phyloP scores from a whole-genome alignment of 495 filamentous ascomycete genomes.

The Talaromyces thailandensis region DNA sequence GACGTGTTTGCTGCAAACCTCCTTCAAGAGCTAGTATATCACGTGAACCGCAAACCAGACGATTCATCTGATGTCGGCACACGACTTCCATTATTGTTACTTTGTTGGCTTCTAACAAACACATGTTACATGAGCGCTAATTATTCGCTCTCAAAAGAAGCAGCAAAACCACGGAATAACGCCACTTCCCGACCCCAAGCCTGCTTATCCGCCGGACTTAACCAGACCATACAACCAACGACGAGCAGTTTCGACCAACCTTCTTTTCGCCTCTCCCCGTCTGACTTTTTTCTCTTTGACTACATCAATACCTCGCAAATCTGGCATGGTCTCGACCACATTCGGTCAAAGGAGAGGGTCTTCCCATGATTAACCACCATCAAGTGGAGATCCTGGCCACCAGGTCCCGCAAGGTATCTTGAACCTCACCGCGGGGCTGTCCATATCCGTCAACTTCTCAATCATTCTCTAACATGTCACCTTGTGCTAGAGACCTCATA shows the following conservation, averaged over 20 bases:
- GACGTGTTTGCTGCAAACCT: neutral
- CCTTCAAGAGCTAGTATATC: neutral
- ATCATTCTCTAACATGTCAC: neutral
- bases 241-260: neutral
- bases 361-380: constrained; percentile 27
- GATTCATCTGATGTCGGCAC: neutral
- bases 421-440: neutral
- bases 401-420: constrained; percentile 33
- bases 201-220: neutral
- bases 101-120: neutral
- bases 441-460: neutral
- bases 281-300: neutral
- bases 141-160: neutral
- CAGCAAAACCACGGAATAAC: neutral
- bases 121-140: neutral
- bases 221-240: neutral
- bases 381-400: constrained; percentile 29
- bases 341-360: neutral
- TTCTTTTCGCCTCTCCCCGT: neutral
- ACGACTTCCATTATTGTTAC: neutral
- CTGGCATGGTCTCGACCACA: neutral
- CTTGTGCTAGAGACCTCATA: constrained; percentile 25
- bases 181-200: neutral
- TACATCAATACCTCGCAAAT: neutral
- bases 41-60: neutral